Percentiles rank a stretch among this genome's conserved stretches.
Conservation (phyloP, 805 yeast species). For the Scheffersomyces spartinae region DNA sequence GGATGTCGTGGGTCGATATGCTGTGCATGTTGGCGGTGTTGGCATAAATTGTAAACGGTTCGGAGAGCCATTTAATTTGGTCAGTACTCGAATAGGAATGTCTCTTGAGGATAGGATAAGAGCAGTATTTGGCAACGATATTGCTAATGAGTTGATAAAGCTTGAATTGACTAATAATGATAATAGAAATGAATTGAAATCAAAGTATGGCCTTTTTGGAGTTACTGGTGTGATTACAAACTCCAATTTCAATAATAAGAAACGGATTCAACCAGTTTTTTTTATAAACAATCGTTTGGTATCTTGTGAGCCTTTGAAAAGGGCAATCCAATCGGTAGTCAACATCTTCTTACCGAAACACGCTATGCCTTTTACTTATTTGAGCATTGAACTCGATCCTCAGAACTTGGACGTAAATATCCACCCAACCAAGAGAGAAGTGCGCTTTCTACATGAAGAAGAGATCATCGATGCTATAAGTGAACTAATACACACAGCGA, state of each 20-base stretch:
- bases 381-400: constrained; percentile 59
- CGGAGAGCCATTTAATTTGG: constrained; percentile 61
- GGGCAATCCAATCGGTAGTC: constrained; percentile 56
- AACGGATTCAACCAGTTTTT: constrained; percentile 54
- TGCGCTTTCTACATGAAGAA: constrained; percentile 73
- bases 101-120: constrained; percentile 59
- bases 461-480: constrained; percentile 65
- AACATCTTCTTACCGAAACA: constrained; percentile 69
- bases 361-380: constrained; percentile 59
- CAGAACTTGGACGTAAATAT: constrained; percentile 79
- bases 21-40: constrained; percentile 57
- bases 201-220: constrained; percentile 36
- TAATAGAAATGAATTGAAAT: constrained; percentile 3
- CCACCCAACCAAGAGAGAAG: constrained; percentile 93
- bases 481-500: constrained; percentile 31
- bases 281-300: constrained; percentile 84
- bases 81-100: constrained; percentile 44
- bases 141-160: constrained; percentile 54
- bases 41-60: constrained; percentile 72
- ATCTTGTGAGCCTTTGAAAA: constrained; percentile 63
- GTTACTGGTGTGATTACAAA: constrained; percentile 57
- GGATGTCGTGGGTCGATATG: constrained; percentile 76
- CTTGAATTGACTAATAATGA: constrained; percentile 25
- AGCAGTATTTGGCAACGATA: constrained; percentile 53
- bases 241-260: constrained; percentile 61